Base-by-base conservation (phyloP, 73 alveolate genomes). In the Paramecium sexaurelia region DNA sequence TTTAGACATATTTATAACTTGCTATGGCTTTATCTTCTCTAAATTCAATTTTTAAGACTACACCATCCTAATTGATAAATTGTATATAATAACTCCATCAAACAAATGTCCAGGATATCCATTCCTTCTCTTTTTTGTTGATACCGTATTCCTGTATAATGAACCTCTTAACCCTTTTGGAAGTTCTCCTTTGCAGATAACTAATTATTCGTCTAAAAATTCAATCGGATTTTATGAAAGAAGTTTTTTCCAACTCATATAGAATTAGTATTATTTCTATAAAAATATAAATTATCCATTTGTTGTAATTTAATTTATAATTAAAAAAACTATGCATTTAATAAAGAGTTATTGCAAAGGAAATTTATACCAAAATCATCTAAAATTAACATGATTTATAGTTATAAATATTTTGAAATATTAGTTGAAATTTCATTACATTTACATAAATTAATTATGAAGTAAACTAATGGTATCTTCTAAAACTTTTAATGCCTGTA, bases 31-130 rank as follows among this genome's bases (percentile, higher is more conserved):
- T 32, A 11, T 17, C 86, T 3, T 37, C 86, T 15, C 15, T 35
- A 40, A 78, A 78, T 78, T 78, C 75, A 40, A 78, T 61, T 27
- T 78, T 78, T 27, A 78, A 45, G 6, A 78, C n/a, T 2, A 45
- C 90, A 7, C 90, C 90, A 78, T 78, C 90, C 83, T 61, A 61
- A 61, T 29, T 8, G 26, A 45, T 45, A 51, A 17, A 51, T 5
- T 29, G 7, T 26, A 26, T 22, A 29, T 32, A 1, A 22, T 8
- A 27, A 73, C 87, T 47, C 90, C 90, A 78, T 78, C 90, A 78
- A 78, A 78, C 26, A 78, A 78, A 41, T 78, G 90, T 20, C 90
- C 90, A 24, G 90, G 75, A 29, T 13, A 78, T 78, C 90, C 90
- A 41, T 78, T 78, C 41, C 55, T 78, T 40, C 90, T 78, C 55